Evolutionary conservation across 768 basidiomycete genomes (phyloP), one percentile per base, ranked within the genome.

Genomic region (Hortiboletus campestris): DNA sequence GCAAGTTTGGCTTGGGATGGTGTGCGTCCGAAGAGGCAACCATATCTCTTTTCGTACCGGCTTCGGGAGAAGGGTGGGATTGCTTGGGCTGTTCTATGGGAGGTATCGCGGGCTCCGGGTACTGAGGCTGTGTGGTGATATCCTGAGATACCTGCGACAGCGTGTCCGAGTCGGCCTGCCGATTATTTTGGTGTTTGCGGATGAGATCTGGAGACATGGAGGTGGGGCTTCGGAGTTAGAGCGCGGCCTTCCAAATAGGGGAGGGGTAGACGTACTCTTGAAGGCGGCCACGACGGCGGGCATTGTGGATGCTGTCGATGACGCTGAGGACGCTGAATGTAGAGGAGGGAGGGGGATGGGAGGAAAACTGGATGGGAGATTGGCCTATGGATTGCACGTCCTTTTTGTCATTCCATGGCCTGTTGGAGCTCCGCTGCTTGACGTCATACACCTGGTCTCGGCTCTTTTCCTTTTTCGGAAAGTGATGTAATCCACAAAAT

Each of bases 281-380:
- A 94, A 90, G 20, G 88, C 88, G 73, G 93, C 85, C 64, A 94
- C 87, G 49, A 92, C 88, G 55, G 79, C 80, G 58, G 86, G 85
- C 87, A 88, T 88, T 47, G 58, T 61, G 28, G 12, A 22, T 36
- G 47, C n/a, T 36, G 60, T 58, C 42, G 56, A 53, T 36, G 55
- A 38, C 31, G 56, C 4, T 9, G 56, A 36, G 10, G 60, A 51
- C 3, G 57, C 3, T 17, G 42, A 34, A 28, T 10, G 45, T 6
- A 16, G 39, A 39, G 41, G 49, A 31, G 25, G 44, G 36, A 4
- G 42, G 12, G 53, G 46, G 34, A 46, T 17, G 48, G 51, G 41
- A 25, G 31, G 47, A 49, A 46, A 31, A 19, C 35, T 59, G 60
- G 51, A 32, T 25, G 49, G 29, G 31, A 42, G 57, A 19, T 43